Evolutionary conservation across 2,329 filamentous ascomycete genomes (phyloP).

Genomic region (Claviceps fusiformis): DNA sequence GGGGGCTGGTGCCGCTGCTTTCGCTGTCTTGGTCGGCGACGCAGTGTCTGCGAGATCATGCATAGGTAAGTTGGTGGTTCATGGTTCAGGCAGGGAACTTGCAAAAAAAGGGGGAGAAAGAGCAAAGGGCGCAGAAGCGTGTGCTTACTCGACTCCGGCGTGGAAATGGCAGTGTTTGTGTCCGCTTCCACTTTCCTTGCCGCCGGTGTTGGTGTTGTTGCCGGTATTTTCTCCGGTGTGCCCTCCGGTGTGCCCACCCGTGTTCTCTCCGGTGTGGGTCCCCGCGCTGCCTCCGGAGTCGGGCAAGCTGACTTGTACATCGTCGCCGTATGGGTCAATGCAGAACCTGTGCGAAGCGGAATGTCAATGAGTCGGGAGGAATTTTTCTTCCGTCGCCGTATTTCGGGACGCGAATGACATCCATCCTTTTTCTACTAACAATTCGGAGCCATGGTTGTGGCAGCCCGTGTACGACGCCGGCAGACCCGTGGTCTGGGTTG

Average conservation of each 20-base stretch:
- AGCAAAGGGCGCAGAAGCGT: not conserved
- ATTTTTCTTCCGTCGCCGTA: not conserved
- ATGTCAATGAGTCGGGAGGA: not conserved
- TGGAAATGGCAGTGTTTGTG: constrained; percentile 44
- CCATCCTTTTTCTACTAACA: constrained; percentile 23
- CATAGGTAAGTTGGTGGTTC: constrained; percentile 4
- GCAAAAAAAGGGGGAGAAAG: not conserved
- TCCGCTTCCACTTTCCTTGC: constrained; percentile 4
- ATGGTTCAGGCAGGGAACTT: not conserved
- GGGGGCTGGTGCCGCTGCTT: constrained; percentile 4
- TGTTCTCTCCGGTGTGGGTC: constrained; percentile 5
- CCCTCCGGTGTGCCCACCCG: not conserved
- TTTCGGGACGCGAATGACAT: not conserved
- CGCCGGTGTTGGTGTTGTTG: not conserved
- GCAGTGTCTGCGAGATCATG: constrained; percentile 34
- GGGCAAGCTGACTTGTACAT: constrained; percentile 39
- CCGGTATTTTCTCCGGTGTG: too few relatives aligned
- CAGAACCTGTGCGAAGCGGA: constrained; percentile 37
- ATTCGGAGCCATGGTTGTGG: constrained; percentile 44
- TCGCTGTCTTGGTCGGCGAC: constrained; percentile 33
- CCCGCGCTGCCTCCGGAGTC: constrained; percentile 12
- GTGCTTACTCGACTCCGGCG: constrained; percentile 55
- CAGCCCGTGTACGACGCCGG: constrained; percentile 52
- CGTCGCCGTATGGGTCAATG: constrained; percentile 42
- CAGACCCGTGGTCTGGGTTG: constrained; percentile 40